phyloP scores from a whole-genome alignment of 495 filamentous ascomycete species.

The Aspergillus bertholletiae region DNA sequence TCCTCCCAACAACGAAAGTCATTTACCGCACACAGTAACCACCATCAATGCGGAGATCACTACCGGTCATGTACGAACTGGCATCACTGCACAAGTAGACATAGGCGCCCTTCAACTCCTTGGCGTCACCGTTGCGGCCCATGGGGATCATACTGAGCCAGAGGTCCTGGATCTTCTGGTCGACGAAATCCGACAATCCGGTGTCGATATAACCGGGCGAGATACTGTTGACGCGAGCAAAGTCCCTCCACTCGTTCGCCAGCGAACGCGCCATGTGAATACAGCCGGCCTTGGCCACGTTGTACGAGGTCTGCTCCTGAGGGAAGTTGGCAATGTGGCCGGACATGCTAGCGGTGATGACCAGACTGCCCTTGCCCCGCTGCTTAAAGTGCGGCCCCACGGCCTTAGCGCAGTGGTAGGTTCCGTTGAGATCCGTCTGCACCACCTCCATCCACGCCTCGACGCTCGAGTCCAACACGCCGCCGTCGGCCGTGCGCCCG shows the following conservation, averaged over 20 bases:
- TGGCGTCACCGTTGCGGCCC: constrained; percentile 68
- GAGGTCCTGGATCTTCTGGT: constrained; percentile 62
- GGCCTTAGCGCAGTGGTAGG: constrained; percentile 67
- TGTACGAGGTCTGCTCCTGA: constrained; percentile 78
- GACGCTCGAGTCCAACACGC: constrained; percentile 61
- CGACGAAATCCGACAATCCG: constrained; percentile 72
- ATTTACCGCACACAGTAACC: constrained; percentile 44
- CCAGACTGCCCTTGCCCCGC: constrained; percentile 55
- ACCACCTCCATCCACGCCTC: constrained; percentile 67
- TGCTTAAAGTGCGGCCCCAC: constrained; percentile 62
- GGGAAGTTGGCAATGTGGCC: constrained; percentile 77
- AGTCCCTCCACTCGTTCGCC: constrained; percentile 76
- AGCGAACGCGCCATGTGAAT: constrained; percentile 56
- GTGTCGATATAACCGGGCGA: constrained; percentile 80
- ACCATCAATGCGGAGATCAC: constrained; percentile 75
- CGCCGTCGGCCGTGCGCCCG: constrained; percentile 59
- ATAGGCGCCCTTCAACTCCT: constrained; percentile 83
- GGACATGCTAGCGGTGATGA: constrained; percentile 65
- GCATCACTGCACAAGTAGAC: constrained; percentile 75
- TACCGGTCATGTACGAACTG: constrained; percentile 79
- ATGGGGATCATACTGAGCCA: constrained; percentile 76
- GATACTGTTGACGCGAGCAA: constrained; percentile 71
- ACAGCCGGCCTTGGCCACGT: constrained; percentile 67
- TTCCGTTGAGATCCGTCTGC: constrained; percentile 60
- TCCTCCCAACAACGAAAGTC: not conserved